phyloP scores from a whole-genome alignment of 805 yeast species.

The Candida montana region DNA sequence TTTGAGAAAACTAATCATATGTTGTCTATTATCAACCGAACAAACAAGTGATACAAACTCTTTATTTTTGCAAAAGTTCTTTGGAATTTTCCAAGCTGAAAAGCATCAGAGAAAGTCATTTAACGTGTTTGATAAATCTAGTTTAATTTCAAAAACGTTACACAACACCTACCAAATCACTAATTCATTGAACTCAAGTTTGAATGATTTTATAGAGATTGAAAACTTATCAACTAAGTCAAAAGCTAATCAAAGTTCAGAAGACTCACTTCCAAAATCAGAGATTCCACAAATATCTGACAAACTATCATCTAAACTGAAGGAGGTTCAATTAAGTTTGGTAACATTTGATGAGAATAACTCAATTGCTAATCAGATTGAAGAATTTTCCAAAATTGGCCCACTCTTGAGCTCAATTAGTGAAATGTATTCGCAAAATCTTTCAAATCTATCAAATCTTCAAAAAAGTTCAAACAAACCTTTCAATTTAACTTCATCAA shows the following conservation, averaged over 20 bases:
- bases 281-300: background rate
- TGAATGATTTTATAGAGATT: conserved; percentile 2
- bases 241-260: background rate
- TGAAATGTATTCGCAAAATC: conserved; percentile 2
- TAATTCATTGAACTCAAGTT: background rate
- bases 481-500: conserved; percentile 9
- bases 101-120: no score
- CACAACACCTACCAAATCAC: conserved; percentile 1
- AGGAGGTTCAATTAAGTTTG: conserved; percentile 9
- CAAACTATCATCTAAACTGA: conserved; percentile 5
- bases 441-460: background rate
- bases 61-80: conserved; percentile 8
- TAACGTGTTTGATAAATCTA: background rate
- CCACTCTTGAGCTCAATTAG: conserved; percentile 4
- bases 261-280: background rate
- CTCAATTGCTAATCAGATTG: conserved; percentile 7
- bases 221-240: background rate
- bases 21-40: conserved; percentile 34
- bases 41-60: conserved; percentile 18
- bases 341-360: conserved; percentile 4
- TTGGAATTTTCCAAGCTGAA: conserved; percentile 7
- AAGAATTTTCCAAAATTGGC: conserved; percentile 10
- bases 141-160: background rate
- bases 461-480: conserved; percentile 8
- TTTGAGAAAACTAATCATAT: conserved; percentile 37